A percentile compares a stretch with the other conserved stretches of the same genome.
Evolutionary conservation across 2,329 filamentous ascomycete genomes (phyloP).

Genomic region (Diaporthe sp.): DNA sequence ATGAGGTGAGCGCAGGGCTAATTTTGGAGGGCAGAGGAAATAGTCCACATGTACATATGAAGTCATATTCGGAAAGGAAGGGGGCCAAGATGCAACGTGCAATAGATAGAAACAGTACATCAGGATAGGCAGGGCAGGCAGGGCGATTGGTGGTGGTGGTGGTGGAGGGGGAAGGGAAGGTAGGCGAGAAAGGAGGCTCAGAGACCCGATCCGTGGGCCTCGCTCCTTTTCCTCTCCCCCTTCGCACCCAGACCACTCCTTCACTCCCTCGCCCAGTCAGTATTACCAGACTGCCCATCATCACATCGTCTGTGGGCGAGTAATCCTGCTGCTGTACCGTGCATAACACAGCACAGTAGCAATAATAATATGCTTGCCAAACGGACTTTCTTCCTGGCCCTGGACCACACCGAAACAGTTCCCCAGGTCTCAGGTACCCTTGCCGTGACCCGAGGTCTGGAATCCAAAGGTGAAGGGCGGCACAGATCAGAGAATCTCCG

Average conservation of each 20-base stretch:
- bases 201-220: slow-evolving; percentile 28
- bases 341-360: background rate
- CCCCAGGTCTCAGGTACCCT: slow-evolving; percentile 29
- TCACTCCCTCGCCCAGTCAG: background rate
- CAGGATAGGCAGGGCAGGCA: slow-evolving; percentile 20
- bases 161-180: no score
- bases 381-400: slow-evolving; percentile 2
- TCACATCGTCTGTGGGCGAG: background rate
- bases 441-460: slow-evolving; percentile 21
- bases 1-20: background rate
- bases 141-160: no score
- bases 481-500: slow-evolving; percentile 24
- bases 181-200: slow-evolving; percentile 15
- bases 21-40: background rate
- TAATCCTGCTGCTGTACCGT: background rate
- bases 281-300: background rate
- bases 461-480: background rate
- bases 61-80: background rate
- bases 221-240: slow-evolving; percentile 13
- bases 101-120: slow-evolving; percentile 29
- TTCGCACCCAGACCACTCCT: slow-evolving; percentile 2
- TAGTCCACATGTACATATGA: background rate
- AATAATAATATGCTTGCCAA: background rate
- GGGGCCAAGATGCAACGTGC: slow-evolving; percentile 9
- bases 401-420: slow-evolving; percentile 24